Evolutionary conservation across 1,284 basidiomycete species (phyloP).

Genomic region (Uromyces viciae-fabae): DNA sequence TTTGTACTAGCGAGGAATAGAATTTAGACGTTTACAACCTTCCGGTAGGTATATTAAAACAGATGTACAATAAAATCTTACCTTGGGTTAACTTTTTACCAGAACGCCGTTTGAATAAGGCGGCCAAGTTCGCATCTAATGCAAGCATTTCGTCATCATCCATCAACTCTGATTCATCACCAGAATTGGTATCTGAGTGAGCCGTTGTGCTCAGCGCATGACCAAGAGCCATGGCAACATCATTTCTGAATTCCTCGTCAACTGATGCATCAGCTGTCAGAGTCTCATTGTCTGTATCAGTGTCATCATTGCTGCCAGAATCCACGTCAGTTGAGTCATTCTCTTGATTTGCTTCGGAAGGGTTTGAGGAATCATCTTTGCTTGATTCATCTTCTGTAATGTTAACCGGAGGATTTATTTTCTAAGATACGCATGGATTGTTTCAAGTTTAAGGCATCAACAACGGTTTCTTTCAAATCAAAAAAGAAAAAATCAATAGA

Average conservation of each 20-base stretch:
- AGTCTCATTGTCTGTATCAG: neutral
- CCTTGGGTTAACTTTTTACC: constrained; percentile 14
- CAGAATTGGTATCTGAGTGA: constrained; percentile 14
- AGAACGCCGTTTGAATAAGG: constrained; percentile 23
- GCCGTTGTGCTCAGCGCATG: constrained; percentile 25
- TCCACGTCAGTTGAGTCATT: neutral
- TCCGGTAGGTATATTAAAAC: no score
- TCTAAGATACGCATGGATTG: neutral
- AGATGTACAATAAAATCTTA: neutral
- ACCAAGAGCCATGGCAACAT: constrained; percentile 34
- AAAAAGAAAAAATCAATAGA: neutral
- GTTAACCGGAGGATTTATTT: constrained; percentile 17
- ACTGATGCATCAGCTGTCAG: neutral
- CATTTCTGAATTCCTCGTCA: constrained; percentile 34
- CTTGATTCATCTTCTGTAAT: constrained; percentile 2
- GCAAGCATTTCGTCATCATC: constrained; percentile 44
- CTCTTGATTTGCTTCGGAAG: neutral
- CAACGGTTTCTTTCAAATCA: neutral
- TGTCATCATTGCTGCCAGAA: constrained; percentile 4
- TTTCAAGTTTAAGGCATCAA: neutral
- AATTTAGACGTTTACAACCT: neutral
- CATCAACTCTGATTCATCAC: constrained; percentile 11
- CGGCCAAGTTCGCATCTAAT: constrained; percentile 34
- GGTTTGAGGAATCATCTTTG: neutral
- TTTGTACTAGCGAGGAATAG: neutral